Evolutionary conservation across 345 rosid genomes (phyloP), one percentile per base, ranked within the genome.

Genomic region (Populus tremula): DNA sequence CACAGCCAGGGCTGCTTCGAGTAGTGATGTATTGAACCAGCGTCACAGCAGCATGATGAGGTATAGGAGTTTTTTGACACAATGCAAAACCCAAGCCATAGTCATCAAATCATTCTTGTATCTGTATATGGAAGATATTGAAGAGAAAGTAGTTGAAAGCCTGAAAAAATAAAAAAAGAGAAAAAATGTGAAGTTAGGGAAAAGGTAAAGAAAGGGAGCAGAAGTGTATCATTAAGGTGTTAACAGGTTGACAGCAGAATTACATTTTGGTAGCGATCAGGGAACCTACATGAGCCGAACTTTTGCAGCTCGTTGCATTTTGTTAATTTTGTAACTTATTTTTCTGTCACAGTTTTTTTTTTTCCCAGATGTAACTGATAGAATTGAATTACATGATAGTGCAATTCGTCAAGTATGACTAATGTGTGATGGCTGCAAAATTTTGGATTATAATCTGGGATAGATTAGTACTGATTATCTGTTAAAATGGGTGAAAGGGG

Each of bases 1-100:
- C 99, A 17, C 98, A 94, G 82, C 91, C 98, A 1, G 99, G 99
- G 76, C 88, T 96, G 76, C 93, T 96, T 76, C 92, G 97, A 71
- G 97, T 96, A 75, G 88, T 92, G 85, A 82, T 96, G 79, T 85
- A 90, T 63, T 91, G 91, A 92, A 70, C 77, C 66, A 45, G 68
- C 77, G 75, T 74, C 85, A 36, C 41, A 79, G 78, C 73, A 61
- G 13, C 47, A 21, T 31, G 8, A 79, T 54, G 80, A 75, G 86
- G 82, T 53, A 75, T 82, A 84, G 83, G 82, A 77, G 87, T 87
- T 86, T 77, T 82, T 83, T 81, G 88, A 87, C 82, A 79, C 8
- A 62, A 76, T 66, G 72, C 59, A 80, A 81, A 82, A 71, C 49
- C 74, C 39, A 45, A 71, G 80, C 59, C 27, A 67, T 81, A 77